Base-by-base conservation (phyloP, 345 rosid genomes). In the Dipteronia dyeriana region DNA sequence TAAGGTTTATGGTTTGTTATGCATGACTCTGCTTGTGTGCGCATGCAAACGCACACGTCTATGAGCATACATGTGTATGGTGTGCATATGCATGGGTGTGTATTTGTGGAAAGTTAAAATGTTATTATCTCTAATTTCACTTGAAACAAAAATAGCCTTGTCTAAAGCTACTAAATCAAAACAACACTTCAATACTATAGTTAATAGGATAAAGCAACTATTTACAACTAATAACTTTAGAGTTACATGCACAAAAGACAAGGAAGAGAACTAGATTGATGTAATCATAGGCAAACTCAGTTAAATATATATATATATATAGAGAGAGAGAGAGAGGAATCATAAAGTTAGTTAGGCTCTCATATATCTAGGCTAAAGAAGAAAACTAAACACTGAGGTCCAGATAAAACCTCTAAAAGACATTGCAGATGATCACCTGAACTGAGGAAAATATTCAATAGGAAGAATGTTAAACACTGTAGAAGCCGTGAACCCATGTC, bases 381-480 rank as follows among this genome's bases (percentile, higher is more conserved):
- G 60, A 62, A 74, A 74, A 56, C 67, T 26, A 56, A 62, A 70
- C 1, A 23, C 23, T 4, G 45, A 13, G n/a, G 34, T 19, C 49
- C 67, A 72, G 45, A 19, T 16, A 75, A 49, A 51, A 71, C 20
- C 9, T 19, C 22, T 19, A 22, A 34, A 68, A 20, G 66, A 23
- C 23, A 78, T 29, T 9, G 68, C 20, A 64, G 66, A 78, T 93
- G 66, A 78, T 93, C 85, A 97, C 99, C 97, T 94, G 98, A 83
- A 75, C 63, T 68, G 67, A 89, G 75, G 62, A 89, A 83, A 68
- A 91, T 90, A 71, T 75, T 84, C 49, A 86, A 53, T 83, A 90
- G 81, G 83, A 89, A 76, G 84, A 89, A 54, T 31, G 76, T 11
- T 75, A 85, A 79, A 75, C 81, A 81, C 43, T 38, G 87, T 68